Percentiles rank a stretch among this genome's conserved stretches.
phyloP scores from a whole-genome alignment of 2,329 filamentous ascomycete species.

The Trichoderma koningii region DNA sequence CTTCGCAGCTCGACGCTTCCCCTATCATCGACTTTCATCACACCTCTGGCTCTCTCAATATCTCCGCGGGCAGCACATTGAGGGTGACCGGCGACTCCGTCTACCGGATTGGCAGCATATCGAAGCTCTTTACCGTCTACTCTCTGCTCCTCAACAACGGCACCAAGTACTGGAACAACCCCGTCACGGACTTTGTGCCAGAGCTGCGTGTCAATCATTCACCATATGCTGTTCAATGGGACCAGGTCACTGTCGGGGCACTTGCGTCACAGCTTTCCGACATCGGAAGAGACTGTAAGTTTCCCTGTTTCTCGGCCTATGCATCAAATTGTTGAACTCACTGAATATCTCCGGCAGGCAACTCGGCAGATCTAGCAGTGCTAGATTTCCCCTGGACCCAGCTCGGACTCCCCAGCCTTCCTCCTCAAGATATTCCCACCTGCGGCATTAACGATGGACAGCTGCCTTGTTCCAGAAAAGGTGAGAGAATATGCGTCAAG shows the following conservation, averaged over 20 bases:
- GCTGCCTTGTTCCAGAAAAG: neutral
- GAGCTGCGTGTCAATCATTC: conserved; percentile 28
- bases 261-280: conserved; percentile 24
- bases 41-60: conserved; percentile 25
- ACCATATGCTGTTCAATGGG: conserved; percentile 21
- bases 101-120: conserved; percentile 36
- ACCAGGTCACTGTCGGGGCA: conserved; percentile 25
- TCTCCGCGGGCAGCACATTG: conserved; percentile 27
- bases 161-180: conserved; percentile 31
- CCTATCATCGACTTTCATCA: conserved; percentile 28
- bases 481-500: neutral
- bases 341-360: neutral
- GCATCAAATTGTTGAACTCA: too few species aligned
- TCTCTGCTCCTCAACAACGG: conserved; percentile 33
- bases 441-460: conserved; percentile 25
- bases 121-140: conserved; percentile 37
- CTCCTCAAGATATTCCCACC: conserved; percentile 21
- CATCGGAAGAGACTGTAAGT: conserved; percentile 24
- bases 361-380: conserved; percentile 20
- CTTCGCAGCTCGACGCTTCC: conserved; percentile 15
- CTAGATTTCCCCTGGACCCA: conserved; percentile 14
- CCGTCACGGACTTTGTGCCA: conserved; percentile 35
- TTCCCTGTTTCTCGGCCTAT: neutral
- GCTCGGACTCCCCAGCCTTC: neutral
- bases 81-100: conserved; percentile 30